phyloP scores from a whole-genome alignment of 1,139 yeast species.

The Pichia kudriavzevii region DNA sequence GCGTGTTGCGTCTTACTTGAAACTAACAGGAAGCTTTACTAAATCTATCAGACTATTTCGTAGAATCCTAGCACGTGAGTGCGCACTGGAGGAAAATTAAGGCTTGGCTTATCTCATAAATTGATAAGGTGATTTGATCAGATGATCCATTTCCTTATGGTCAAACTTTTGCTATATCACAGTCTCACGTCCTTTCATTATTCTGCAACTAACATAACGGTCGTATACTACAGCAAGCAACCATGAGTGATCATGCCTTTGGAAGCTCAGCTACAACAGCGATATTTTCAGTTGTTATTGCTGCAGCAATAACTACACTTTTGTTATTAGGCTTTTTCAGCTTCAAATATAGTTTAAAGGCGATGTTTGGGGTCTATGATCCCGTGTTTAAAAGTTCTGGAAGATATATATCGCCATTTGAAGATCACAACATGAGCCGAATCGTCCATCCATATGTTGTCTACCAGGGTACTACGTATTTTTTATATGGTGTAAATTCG shows the following conservation, averaged over 20 bases:
- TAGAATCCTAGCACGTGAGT: too few relatives aligned
- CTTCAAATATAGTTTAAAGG: slow-evolving; percentile 47
- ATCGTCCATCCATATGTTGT: slow-evolving; percentile 10
- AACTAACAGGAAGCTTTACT: not conserved
- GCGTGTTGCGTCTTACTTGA: not conserved
- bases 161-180: too few relatives aligned
- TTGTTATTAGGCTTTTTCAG: slow-evolving; percentile 50
- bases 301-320: slow-evolving; percentile 55
- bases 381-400: slow-evolving; percentile 21
- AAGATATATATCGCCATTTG: slow-evolving; percentile 20
- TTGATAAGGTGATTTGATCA: too few relatives aligned
- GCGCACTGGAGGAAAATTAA: too few relatives aligned
- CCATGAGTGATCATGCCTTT: too few relatives aligned
- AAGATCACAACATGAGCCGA: slow-evolving; percentile 13
- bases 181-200: too few relatives aligned
- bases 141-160: too few relatives aligned
- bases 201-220: too few relatives aligned
- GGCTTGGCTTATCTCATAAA: too few relatives aligned
- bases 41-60: too few relatives aligned
- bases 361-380: slow-evolving; percentile 48
- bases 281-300: slow-evolving; percentile 53
- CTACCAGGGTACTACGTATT: slow-evolving; percentile 7
- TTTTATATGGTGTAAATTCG: slow-evolving; percentile 6
- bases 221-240: too few relatives aligned
- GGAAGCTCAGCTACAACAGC: slow-evolving; percentile 47